A percentile compares a stretch with the other conserved stretches of the same genome.
phyloP scores from a whole-genome alignment of 352 stramenopile species.

The Phytophthora pinifolia region DNA sequence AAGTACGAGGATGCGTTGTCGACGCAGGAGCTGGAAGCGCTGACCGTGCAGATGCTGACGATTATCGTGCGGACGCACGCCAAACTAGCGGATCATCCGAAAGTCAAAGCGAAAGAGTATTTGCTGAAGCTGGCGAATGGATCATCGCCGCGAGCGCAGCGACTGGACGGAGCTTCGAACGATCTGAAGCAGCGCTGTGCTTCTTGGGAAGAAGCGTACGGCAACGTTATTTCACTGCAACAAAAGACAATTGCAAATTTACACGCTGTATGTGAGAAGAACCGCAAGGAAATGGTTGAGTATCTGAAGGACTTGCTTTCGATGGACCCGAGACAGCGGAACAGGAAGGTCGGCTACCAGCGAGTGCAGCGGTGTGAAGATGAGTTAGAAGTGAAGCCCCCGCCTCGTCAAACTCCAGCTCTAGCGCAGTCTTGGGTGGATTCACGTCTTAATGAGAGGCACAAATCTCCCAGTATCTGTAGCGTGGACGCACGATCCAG shows the following conservation, averaged over 20 bases:
- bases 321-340: conserved; percentile 40
- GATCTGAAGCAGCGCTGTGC: conserved; percentile 38
- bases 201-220: conserved; percentile 78
- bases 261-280: conserved; percentile 52
- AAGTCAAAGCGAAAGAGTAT: conserved; percentile 65
- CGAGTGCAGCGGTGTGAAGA: neutral
- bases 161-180: conserved; percentile 12
- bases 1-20: conserved; percentile 41
- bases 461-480: conserved; percentile 4
- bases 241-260: conserved; percentile 74
- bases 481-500: conserved; percentile 11
- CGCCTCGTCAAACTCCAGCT: neutral
- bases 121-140: conserved; percentile 57
- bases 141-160: conserved; percentile 12
- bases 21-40: conserved; percentile 25
- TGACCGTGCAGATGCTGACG: conserved; percentile 65
- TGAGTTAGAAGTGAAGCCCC: conserved; percentile 17
- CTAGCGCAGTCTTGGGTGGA: conserved; percentile 6
- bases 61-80: conserved; percentile 61
- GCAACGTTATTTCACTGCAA: conserved; percentile 69
- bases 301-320: conserved; percentile 57
- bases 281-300: conserved; percentile 41
- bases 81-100: conserved; percentile 60
- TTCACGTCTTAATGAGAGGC: conserved; percentile 9
- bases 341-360: conserved; percentile 15